Conservation (phyloP, 2,329 filamentous ascomycete species). For the Claviceps arundinis region DNA sequence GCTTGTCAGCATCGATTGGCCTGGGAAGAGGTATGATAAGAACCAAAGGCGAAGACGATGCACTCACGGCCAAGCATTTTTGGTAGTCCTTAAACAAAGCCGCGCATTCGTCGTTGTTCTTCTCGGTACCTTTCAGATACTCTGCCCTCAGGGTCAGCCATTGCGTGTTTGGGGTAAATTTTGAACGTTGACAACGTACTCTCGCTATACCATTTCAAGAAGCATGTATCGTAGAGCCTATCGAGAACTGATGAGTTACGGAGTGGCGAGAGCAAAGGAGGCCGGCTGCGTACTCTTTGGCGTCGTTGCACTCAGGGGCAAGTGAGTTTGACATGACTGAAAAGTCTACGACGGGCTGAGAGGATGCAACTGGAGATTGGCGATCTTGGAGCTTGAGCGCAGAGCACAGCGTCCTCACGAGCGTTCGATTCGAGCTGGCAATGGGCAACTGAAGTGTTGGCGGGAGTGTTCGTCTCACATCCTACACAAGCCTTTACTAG, state of each 20-base stretch:
- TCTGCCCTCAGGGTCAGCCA: conserved; percentile 36
- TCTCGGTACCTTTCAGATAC: conserved; percentile 75
- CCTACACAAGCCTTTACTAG: too few relatives aligned
- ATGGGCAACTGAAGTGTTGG: background rate
- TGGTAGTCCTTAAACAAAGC: conserved; percentile 81
- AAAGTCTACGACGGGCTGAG: background rate
- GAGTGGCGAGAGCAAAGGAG: background rate
- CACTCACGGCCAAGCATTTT: conserved; percentile 61
- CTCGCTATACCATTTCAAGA: conserved; percentile 98
- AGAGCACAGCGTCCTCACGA: background rate
- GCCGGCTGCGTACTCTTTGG: conserved; percentile 63
- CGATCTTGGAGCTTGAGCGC: background rate
- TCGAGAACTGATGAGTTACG: background rate
- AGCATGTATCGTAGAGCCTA: conserved; percentile 92
- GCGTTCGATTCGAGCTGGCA: background rate
- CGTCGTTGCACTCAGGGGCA: conserved; percentile 85
- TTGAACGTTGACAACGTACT: conserved; percentile 43
- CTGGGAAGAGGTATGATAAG: background rate
- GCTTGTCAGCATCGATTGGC: background rate
- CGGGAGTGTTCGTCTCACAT: too few relatives aligned
- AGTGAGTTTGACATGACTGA: conserved; percentile 73
- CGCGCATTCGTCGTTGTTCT: conserved; percentile 72
- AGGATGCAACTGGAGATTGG: background rate
- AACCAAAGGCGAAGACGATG: background rate
- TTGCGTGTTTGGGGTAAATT: background rate